These are phyloP conservation scores for Wickerhamiella brachini DNA, from an alignment of 805 yeast genomes.

Conservation along the genomic window DNA sequence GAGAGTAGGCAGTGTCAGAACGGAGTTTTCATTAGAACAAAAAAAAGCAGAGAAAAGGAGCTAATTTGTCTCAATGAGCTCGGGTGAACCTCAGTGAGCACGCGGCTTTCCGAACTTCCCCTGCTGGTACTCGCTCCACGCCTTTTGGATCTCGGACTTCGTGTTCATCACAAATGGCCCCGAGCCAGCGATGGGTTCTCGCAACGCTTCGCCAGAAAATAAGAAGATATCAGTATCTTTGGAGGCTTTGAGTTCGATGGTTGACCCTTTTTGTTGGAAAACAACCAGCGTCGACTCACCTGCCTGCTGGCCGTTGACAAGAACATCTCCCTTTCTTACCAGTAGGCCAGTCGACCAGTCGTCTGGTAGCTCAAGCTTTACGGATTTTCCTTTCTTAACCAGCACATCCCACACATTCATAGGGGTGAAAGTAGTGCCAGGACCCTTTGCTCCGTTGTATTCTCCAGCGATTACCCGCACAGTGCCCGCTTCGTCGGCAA, in stretches of 20 bases:
- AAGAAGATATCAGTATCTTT: constrained; percentile 48
- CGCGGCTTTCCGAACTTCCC: constrained; percentile 7
- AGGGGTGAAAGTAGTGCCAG: constrained; percentile 4
- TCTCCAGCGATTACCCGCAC: constrained; percentile 63
- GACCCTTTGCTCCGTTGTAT: constrained; percentile 37
- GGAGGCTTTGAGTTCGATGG: not conserved
- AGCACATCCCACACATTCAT: constrained; percentile 1
- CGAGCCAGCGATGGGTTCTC: constrained; percentile 69
- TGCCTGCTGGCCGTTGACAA: not conserved
- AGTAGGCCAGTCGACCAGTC: not conserved
- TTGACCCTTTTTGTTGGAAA: not conserved
- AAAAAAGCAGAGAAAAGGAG: no score
- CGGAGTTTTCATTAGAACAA: no score
- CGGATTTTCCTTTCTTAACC: not conserved
- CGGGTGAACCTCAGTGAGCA: no score
- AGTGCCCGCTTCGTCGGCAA: constrained; percentile 41
- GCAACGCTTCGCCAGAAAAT: constrained; percentile 61
- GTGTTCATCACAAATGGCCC: constrained; percentile 84
- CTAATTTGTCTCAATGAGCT: no score
- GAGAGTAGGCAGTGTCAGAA: no score
- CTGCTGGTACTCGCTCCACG: constrained; percentile 57
- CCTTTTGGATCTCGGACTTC: constrained; percentile 50
- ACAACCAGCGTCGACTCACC: not conserved
- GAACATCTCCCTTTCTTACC: not conserved
- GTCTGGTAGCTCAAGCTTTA: not conserved